Percentiles rank a stretch among this genome's conserved stretches.
These are phyloP conservation scores for Boletus coccyginus DNA, from an alignment of 768 basidiomycete genomes.

Conservation along the genomic window DNA sequence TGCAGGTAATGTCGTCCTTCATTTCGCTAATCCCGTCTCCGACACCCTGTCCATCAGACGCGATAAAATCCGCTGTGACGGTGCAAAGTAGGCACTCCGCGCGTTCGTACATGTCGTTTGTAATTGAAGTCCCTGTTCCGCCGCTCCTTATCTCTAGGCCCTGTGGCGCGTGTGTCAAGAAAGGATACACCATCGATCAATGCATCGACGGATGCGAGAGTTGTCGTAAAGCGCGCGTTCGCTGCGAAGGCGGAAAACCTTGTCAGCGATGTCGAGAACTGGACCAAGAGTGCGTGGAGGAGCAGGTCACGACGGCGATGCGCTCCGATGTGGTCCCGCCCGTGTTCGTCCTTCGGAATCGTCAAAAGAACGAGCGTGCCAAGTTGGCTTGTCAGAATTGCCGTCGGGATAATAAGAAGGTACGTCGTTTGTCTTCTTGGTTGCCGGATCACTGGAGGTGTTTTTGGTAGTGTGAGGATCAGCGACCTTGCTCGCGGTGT, in stretches of 20 bases:
- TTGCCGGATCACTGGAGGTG: background rate
- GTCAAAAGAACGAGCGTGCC: constrained; percentile 46
- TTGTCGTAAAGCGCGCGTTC: constrained; percentile 51
- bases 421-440: constrained; percentile 12
- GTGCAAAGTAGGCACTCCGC: constrained; percentile 39
- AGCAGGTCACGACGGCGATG: constrained; percentile 24
- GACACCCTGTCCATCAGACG: constrained; percentile 36
- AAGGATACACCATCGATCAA: constrained; percentile 47
- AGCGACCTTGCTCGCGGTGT: constrained; percentile 61
- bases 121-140: background rate
- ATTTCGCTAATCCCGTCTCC: background rate
- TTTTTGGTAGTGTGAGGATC: constrained; percentile 52
- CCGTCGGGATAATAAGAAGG: constrained; percentile 67
- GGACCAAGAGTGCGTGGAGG: constrained; percentile 47
- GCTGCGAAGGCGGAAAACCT: constrained; percentile 38
- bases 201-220: constrained; percentile 62
- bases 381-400: constrained; percentile 61
- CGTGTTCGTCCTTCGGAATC: constrained; percentile 23
- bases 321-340: constrained; percentile 26
- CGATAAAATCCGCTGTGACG: constrained; percentile 63
- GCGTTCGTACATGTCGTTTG: background rate
- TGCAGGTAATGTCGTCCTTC: constrained; percentile 42
- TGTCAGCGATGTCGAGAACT: constrained; percentile 35
- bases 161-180: constrained; percentile 57
- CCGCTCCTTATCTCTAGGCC: constrained; percentile 37